Evolutionary conservation across 148 eudicot genomes (phyloP).

Genomic region (Vaccinium macrocarpon): DNA sequence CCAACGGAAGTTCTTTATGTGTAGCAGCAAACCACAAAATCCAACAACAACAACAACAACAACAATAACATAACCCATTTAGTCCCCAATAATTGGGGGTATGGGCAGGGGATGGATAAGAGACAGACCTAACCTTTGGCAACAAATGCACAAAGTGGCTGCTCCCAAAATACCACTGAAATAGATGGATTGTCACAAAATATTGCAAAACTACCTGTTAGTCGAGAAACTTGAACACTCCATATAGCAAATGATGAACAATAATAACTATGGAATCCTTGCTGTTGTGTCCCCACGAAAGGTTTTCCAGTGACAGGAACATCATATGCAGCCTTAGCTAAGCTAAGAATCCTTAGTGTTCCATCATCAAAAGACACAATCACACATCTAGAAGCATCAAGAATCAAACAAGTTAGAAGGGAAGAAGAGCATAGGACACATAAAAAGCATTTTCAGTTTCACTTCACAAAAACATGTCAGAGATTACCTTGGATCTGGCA

Average conservation of each 20-base stretch:
- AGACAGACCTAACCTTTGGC: too few species aligned
- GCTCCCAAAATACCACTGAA: too few species aligned
- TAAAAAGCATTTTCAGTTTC: neutral
- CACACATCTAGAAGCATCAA: conserved; percentile 53
- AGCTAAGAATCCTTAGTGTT: conserved; percentile 58
- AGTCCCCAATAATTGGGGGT: too few species aligned
- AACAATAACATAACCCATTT: too few species aligned
- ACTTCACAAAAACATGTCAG: conserved; percentile 7
- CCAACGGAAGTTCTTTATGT: neutral
- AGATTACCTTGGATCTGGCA: conserved; percentile 77
- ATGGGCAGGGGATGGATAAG: too few species aligned
- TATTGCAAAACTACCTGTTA: conserved; percentile 48
- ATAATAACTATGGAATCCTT: conserved; percentile 55
- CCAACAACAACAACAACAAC: too few species aligned
- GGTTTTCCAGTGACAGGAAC: conserved; percentile 71
- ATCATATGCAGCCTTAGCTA: conserved; percentile 59
- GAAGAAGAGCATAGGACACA: neutral
- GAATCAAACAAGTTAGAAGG: conserved; percentile 18
- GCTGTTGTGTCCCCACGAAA: conserved; percentile 51
- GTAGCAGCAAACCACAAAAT: neutral
- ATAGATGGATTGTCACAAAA: too few species aligned
- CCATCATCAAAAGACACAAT: conserved; percentile 73
- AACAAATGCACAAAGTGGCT: too few species aligned
- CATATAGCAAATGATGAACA: conserved; percentile 72
- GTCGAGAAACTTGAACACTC: conserved; percentile 74